A percentile compares a stretch with the other conserved stretches of the same genome.
phyloP scores from a whole-genome alignment of 805 yeast species.

The Priceomyces carsonii region DNA sequence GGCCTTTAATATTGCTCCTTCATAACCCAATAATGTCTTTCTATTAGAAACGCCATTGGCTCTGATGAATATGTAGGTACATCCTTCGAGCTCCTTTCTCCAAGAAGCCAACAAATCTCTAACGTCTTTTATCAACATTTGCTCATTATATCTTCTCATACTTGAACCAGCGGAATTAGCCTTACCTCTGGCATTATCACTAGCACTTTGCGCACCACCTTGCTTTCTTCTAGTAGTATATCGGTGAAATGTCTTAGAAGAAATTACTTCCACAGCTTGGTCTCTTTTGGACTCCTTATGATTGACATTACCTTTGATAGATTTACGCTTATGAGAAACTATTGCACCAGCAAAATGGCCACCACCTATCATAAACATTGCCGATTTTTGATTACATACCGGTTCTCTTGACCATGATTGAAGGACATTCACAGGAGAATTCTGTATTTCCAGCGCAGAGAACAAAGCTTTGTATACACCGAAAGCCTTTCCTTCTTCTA shows the following conservation, averaged over 20 bases:
- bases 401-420: constrained; percentile 29
- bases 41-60: constrained; percentile 76
- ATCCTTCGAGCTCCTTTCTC: constrained; percentile 58
- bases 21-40: constrained; percentile 65
- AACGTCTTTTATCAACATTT: constrained; percentile 77
- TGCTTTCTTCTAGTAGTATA: constrained; percentile 96
- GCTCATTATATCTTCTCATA: constrained; percentile 86
- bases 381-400: constrained; percentile 50
- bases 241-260: constrained; percentile 86
- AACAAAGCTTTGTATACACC: constrained; percentile 71
- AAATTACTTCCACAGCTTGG: constrained; percentile 65
- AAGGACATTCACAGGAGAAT: constrained; percentile 53
- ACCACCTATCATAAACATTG: constrained; percentile 92
- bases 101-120: constrained; percentile 65
- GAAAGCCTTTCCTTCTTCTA: constrained; percentile 51
- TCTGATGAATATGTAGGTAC: constrained; percentile 72
- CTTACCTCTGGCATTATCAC: constrained; percentile 89
- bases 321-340: constrained; percentile 65
- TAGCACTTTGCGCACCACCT: constrained; percentile 95
- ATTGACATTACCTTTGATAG: constrained; percentile 55
- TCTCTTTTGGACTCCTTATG: constrained; percentile 50
- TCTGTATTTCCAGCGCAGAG: constrained; percentile 34
- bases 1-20: constrained; percentile 50
- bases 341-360: constrained; percentile 98
- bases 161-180: constrained; percentile 96